Percentiles rank a stretch among this genome's conserved stretches.
Conservation (phyloP, 148 eudicot genomes). For the Silene conica region DNA sequence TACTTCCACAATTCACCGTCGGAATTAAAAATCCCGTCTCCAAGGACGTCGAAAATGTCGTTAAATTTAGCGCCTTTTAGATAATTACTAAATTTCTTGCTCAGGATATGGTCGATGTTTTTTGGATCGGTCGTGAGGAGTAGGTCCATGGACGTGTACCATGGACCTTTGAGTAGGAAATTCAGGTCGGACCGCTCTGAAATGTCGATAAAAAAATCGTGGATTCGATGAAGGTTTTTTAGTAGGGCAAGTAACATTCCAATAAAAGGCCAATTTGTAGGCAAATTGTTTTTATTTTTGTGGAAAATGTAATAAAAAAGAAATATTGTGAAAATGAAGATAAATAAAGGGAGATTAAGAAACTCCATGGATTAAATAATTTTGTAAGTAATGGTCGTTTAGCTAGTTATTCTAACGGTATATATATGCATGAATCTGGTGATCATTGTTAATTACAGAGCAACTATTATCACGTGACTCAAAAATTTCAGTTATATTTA, state of each 20-base stretch:
- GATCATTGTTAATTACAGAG: too few species aligned
- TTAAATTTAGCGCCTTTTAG: conserved; percentile 44
- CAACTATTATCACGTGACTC: too few species aligned
- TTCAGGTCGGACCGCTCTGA: conserved; percentile 18
- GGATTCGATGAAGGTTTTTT: conserved; percentile 26
- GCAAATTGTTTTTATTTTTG: conserved; percentile 20
- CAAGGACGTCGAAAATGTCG: conserved; percentile 47
- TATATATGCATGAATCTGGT: too few species aligned
- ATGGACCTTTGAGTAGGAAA: conserved; percentile 49
- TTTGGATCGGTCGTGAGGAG: conserved; percentile 37
- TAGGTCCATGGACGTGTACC: conserved; percentile 44
- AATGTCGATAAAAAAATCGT: conserved; percentile 21
- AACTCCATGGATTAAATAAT: conserved; percentile 14
- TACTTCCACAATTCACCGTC: conserved; percentile 38
- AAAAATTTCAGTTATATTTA: too few species aligned
- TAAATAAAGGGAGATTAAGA: neutral
- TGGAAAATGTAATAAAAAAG: conserved; percentile 12
- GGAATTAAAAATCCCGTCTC: conserved; percentile 53
- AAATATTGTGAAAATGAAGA: neutral
- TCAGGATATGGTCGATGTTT: conserved; percentile 49
- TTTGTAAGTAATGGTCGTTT: neutral
- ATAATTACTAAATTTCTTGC: conserved; percentile 46
- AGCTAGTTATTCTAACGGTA: neutral
- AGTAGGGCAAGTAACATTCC: conserved; percentile 54
- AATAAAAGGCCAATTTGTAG: conserved; percentile 40